Conservation (phyloP, 768 basidiomycete genomes). For the Rossbeevera mucosa region DNA sequence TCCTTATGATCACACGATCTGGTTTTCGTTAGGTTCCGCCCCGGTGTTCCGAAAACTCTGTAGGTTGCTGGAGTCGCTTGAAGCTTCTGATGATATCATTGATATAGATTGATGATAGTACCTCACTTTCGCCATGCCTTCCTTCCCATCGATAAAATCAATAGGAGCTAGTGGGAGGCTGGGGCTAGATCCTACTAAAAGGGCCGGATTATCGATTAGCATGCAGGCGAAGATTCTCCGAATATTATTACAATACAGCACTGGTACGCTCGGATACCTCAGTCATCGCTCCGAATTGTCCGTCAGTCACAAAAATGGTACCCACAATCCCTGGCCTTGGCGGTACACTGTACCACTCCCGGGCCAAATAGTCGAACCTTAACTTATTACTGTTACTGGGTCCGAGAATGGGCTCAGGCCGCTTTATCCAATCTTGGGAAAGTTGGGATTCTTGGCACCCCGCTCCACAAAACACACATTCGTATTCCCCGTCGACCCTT, state of each 20-base stretch:
- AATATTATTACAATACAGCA: background rate
- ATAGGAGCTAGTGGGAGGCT: background rate
- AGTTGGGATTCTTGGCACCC: no score
- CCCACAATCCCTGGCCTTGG: background rate
- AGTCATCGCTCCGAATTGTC: background rate
- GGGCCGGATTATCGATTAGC: background rate
- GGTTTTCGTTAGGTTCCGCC: background rate
- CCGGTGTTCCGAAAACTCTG: background rate
- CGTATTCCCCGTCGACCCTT: background rate
- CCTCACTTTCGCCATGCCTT: background rate
- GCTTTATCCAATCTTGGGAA: background rate
- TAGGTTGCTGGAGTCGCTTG: background rate
- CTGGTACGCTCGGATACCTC: background rate
- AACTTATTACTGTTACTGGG: background rate
- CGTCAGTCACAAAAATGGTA: background rate
- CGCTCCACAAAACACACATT: background rate
- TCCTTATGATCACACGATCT: background rate
- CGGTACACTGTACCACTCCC: background rate
- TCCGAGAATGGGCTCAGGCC: background rate
- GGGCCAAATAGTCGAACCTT: background rate
- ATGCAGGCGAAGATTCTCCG: background rate
- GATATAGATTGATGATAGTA: background rate
- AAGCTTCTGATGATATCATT: background rate
- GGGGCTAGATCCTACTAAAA: background rate
- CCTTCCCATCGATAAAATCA: background rate